A percentile compares a stretch with the other conserved stretches of the same genome.
Evolutionary conservation across 2,329 filamentous ascomycete species (phyloP).

Genomic region (Curvularia lunata): DNA sequence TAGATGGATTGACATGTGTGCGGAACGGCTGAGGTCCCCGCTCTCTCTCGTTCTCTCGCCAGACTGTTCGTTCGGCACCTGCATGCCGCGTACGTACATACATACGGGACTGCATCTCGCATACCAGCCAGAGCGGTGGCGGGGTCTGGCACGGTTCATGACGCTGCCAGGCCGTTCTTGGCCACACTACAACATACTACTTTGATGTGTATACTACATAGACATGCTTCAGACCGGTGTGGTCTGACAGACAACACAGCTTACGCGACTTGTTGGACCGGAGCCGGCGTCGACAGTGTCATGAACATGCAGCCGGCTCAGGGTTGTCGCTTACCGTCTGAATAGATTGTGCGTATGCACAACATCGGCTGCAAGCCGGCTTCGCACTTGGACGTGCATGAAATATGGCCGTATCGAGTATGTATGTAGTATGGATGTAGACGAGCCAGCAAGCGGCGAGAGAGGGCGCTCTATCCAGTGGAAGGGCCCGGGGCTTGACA

Average conservation of each 20-base stretch:
- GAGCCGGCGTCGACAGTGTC: slow-evolving; percentile 2
- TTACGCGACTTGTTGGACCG: slow-evolving; percentile 13
- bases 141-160: slow-evolving; percentile 11
- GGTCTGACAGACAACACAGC: not conserved
- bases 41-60: slow-evolving; percentile 9
- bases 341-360: slow-evolving; percentile 23
- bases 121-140: slow-evolving; percentile 2
- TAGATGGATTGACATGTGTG: slow-evolving; percentile 25
- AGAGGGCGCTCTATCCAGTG: slow-evolving; percentile 16
- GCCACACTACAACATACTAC: not conserved
- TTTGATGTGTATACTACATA: slow-evolving; percentile 10
- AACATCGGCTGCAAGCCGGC: slow-evolving; percentile 23
- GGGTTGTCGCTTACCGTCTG: slow-evolving; percentile 15
- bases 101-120: not conserved
- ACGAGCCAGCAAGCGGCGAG: slow-evolving; percentile 20
- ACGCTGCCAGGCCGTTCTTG: not conserved
- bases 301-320: slow-evolving; percentile 7
- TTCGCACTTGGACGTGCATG: slow-evolving; percentile 18
- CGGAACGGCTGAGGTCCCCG: slow-evolving; percentile 16
- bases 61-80: slow-evolving; percentile 12
- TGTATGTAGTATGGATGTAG: not conserved
- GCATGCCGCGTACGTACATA: not conserved
- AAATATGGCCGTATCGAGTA: slow-evolving; percentile 8
- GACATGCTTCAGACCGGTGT: slow-evolving; percentile 1
- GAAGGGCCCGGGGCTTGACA: slow-evolving; percentile 20